These are phyloP conservation scores for Verticillium klebahnii DNA, from an alignment of 2,329 filamentous ascomycete species.

Conservation along the genomic window DNA sequence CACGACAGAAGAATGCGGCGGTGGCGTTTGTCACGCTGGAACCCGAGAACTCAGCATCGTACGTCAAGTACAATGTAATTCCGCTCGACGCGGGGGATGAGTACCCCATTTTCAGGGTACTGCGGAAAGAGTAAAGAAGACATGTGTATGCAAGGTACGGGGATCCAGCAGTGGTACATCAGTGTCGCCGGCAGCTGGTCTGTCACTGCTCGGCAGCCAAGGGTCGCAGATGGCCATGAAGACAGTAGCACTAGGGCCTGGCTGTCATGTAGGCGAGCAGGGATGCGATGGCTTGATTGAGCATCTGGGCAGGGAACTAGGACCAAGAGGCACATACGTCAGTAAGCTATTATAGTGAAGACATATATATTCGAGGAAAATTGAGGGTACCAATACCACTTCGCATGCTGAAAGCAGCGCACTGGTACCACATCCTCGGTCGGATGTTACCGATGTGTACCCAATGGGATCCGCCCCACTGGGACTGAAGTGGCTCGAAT, in stretches of 20 bases:
- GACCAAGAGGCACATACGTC: not conserved
- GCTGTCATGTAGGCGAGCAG: not conserved
- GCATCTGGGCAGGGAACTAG: not conserved
- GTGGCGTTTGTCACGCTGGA: slow-evolving; percentile 7
- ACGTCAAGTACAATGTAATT: slow-evolving; percentile 4
- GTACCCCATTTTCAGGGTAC: slow-evolving; percentile 6
- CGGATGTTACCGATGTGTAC: not conserved
- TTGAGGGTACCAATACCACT: not conserved
- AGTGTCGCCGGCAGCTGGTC: not conserved
- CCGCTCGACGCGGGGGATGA: slow-evolving; percentile 6
- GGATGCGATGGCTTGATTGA: not conserved
- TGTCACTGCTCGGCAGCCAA: not conserved
- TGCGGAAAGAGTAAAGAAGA: not conserved
- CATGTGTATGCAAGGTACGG: not conserved
- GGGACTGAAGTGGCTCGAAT: not conserved
- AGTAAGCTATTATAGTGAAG: not conserved
- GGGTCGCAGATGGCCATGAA: not conserved
- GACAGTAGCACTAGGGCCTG: not conserved
- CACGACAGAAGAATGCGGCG: slow-evolving; percentile 12
- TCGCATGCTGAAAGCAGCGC: not conserved
- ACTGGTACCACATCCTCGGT: not conserved
- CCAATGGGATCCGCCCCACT: not conserved
- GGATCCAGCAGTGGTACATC: not conserved
- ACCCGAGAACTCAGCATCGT: slow-evolving; percentile 8
- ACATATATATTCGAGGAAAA: not conserved